Conservation (phyloP, 148 eudicot species). For the Cornus controversa region DNA sequence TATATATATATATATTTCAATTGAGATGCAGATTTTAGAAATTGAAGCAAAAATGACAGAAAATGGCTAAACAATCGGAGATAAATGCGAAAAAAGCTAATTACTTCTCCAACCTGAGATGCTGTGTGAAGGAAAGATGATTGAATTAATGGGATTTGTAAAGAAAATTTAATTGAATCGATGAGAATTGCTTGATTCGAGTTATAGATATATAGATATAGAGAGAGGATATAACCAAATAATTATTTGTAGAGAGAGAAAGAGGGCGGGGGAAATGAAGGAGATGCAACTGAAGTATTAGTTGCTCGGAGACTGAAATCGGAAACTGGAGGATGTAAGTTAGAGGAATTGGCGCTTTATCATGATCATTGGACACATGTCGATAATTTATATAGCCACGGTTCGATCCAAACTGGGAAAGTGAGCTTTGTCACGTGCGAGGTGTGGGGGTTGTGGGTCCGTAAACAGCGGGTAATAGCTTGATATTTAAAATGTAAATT, state of each 20-base stretch:
- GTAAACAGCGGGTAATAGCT: neutral
- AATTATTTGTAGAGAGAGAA: neutral
- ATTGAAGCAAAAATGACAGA: neutral
- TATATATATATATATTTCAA: too few species aligned
- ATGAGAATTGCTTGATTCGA: neutral
- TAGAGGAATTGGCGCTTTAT: neutral
- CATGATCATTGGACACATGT: neutral
- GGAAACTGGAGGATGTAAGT: neutral
- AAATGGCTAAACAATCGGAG: neutral
- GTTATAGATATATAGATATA: too few species aligned
- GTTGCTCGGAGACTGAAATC: neutral
- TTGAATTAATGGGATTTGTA: neutral
- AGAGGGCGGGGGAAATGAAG: neutral
- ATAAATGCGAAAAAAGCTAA: neutral
- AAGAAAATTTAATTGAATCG: neutral
- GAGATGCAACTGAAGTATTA: neutral
- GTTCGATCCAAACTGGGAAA: neutral
- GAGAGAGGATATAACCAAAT: too few species aligned
- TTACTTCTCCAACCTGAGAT: too few species aligned
- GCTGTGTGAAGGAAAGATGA: neutral
- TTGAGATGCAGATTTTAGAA: neutral
- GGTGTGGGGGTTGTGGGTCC: neutral
- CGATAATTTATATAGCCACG: neutral
- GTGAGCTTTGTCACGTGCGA: slow-evolving; percentile 10
- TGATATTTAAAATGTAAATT: neutral